These are phyloP conservation scores for Lactifluus rugatus DNA, from an alignment of 768 basidiomycete genomes.

Conservation along the genomic window DNA sequence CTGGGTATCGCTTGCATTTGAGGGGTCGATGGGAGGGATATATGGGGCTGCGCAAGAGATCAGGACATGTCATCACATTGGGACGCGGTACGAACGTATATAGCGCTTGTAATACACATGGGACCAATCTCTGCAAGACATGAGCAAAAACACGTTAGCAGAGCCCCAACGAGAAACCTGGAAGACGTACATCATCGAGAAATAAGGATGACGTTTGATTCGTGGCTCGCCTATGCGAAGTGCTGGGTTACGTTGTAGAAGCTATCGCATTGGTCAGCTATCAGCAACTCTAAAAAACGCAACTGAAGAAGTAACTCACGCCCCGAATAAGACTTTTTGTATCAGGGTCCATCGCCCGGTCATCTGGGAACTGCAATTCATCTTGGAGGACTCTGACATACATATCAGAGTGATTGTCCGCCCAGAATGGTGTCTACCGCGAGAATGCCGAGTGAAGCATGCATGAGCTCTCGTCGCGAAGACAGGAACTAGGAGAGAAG, in stretches of 20 bases:
- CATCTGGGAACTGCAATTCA: constrained; percentile 82
- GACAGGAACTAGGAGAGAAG: constrained; percentile 9
- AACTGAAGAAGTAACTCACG: constrained; percentile 38
- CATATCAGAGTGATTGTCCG: constrained; percentile 90
- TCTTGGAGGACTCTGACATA: constrained; percentile 88
- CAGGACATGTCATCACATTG: constrained; percentile 4
- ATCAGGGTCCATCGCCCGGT: constrained; percentile 86
- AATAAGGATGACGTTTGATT: constrained; percentile 91
- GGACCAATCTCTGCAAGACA: constrained; percentile 66
- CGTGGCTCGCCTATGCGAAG: constrained; percentile 87
- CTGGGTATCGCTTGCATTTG: constrained; percentile 89
- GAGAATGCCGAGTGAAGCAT: constrained; percentile 14
- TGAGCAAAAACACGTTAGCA: constrained; percentile 14
- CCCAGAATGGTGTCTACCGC: constrained; percentile 81
- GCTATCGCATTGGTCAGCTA: constrained; percentile 27
- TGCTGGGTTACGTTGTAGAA: constrained; percentile 87
- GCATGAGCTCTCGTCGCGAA: neutral
- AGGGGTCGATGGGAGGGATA: constrained; percentile 84
- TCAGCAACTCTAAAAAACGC: neutral
- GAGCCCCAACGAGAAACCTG: constrained; percentile 33
- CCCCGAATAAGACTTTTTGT: constrained; percentile 94
- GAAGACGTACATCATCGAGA: constrained; percentile 61
- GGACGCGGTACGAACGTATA: constrained; percentile 56
- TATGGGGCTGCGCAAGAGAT: constrained; percentile 57
- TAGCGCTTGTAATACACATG: constrained; percentile 92